phyloP scores from a whole-genome alignment of 352 stramenopile species.

The Peronosclerospora sorghi region DNA sequence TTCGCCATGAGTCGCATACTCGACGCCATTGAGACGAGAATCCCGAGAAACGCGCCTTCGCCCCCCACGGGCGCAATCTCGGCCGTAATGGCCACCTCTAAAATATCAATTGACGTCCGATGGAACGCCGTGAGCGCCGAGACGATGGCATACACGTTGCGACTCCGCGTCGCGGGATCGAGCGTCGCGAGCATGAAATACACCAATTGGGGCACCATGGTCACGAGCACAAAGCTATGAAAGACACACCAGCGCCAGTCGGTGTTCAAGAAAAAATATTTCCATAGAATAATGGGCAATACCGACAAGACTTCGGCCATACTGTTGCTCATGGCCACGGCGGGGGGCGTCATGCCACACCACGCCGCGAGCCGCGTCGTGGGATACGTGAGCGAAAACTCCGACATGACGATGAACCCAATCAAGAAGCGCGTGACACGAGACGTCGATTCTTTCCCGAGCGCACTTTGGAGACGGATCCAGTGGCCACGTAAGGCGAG shows the following conservation, averaged over 20 bases:
- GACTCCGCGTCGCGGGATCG: slow-evolving; percentile 8
- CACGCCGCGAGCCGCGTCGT: slow-evolving; percentile 31
- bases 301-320: slow-evolving; percentile 32
- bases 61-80: slow-evolving; percentile 43
- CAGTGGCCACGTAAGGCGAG: slow-evolving; percentile 3
- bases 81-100: slow-evolving; percentile 28
- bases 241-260: slow-evolving; percentile 30
- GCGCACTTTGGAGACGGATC: slow-evolving; percentile 15
- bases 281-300: slow-evolving; percentile 31
- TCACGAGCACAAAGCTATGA: slow-evolving; percentile 20
- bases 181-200: slow-evolving; percentile 25
- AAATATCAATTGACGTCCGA: slow-evolving; percentile 26
- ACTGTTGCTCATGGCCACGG: slow-evolving; percentile 37
- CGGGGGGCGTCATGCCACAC: slow-evolving; percentile 28
- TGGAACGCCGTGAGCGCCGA: slow-evolving; percentile 23
- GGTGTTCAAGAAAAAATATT: slow-evolving; percentile 28
- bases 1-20: slow-evolving; percentile 39
- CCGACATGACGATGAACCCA: slow-evolving; percentile 44
- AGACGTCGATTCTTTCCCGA: slow-evolving; percentile 30
- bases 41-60: slow-evolving; percentile 42
- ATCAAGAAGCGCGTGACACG: slow-evolving; percentile 43
- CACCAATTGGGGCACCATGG: slow-evolving; percentile 28
- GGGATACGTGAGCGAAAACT: slow-evolving; percentile 45
- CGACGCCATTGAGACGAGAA: slow-evolving; percentile 39
- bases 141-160: slow-evolving; percentile 27